phyloP scores from a whole-genome alignment of 2,329 filamentous ascomycete genomes.

The Trichophyton benhamiae region DNA sequence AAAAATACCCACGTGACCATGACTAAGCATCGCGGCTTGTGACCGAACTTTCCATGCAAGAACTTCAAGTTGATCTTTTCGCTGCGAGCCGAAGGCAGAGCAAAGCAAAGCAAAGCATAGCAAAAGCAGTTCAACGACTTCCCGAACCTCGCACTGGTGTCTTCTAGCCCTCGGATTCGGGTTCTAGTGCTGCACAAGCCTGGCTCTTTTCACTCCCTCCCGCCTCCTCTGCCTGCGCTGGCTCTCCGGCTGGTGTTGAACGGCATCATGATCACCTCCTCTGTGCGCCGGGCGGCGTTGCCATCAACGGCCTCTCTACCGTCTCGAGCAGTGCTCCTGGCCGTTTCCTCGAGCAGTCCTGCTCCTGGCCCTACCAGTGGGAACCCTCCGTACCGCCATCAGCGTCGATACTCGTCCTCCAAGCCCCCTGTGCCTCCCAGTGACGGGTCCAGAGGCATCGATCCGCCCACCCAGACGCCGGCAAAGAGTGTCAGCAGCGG shows the following conservation, averaged over 20 bases:
- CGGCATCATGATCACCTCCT: constrained; percentile 33
- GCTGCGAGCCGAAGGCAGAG: not conserved
- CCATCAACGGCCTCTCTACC: constrained; percentile 23
- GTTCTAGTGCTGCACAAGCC: not conserved
- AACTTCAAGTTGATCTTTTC: not conserved
- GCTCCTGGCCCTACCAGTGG: constrained; percentile 20
- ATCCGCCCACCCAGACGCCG: constrained; percentile 28
- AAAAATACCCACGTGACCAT: not conserved
- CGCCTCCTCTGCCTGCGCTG: not conserved
- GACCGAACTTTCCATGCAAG: not conserved
- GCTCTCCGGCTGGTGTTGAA: not conserved
- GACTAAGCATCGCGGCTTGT: not conserved
- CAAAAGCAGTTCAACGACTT: not conserved
- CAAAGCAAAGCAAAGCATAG: not conserved
- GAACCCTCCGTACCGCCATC: constrained; percentile 23
- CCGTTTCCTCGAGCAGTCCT: constrained; percentile 16
- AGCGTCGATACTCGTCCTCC: constrained; percentile 39
- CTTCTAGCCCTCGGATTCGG: not conserved
- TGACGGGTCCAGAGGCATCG: constrained; percentile 33
- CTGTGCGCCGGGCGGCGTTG: constrained; percentile 35
- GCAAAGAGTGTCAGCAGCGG: constrained; percentile 25
- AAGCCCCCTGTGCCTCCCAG: constrained; percentile 36
- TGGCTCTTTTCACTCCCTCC: not conserved
- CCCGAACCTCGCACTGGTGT: not conserved
- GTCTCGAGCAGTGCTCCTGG: constrained; percentile 20